Percentiles rank a stretch among this genome's conserved stretches.
phyloP scores from a whole-genome alignment of 2,329 filamentous ascomycete genomes.

The Lasiodiplodia gonubiensis region DNA sequence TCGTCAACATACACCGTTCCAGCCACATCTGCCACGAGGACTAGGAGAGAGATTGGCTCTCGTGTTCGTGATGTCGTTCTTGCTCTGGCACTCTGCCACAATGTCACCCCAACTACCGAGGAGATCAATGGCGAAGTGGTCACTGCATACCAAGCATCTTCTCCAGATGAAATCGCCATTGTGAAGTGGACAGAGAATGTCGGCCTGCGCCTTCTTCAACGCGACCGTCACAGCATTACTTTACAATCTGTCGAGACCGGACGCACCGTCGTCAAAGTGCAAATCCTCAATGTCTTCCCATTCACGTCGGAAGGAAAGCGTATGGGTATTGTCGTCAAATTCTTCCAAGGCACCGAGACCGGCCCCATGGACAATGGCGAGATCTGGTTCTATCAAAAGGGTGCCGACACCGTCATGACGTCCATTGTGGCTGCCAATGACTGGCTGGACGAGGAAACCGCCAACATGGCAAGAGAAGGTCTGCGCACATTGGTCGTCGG shows the following conservation, averaged over 20 bases:
- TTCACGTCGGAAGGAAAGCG: conserved; percentile 98
- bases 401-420: conserved; percentile 98
- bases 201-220: conserved; percentile 80
- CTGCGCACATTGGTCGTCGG: conserved; percentile 92
- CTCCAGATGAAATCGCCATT: conserved; percentile 97
- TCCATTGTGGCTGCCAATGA: conserved; percentile 93
- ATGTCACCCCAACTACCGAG: conserved; percentile 90
- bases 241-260: conserved; percentile 78
- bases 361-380: conserved; percentile 67
- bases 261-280: conserved; percentile 78
- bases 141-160: conserved; percentile 94
- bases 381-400: conserved; percentile 99
- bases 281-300: conserved; percentile 92
- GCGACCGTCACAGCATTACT: conserved; percentile 84
- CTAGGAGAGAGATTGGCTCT: conserved; percentile 88
- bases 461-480: conserved; percentile 99
- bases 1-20: conserved; percentile 72
- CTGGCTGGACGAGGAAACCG: conserved; percentile 98
- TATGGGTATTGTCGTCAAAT: conserved; percentile 96
- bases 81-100: conserved; percentile 91
- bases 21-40: conserved; percentile 72
- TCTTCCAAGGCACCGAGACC: conserved; percentile 56
- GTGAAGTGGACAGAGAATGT: conserved; percentile 94
- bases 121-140: conserved; percentile 77
- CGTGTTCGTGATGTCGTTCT: conserved; percentile 92